Percentiles rank a stretch among this genome's conserved stretches.
Conservation (phyloP, 345 rosid genomes). For the Abelmoschus esculentus region DNA sequence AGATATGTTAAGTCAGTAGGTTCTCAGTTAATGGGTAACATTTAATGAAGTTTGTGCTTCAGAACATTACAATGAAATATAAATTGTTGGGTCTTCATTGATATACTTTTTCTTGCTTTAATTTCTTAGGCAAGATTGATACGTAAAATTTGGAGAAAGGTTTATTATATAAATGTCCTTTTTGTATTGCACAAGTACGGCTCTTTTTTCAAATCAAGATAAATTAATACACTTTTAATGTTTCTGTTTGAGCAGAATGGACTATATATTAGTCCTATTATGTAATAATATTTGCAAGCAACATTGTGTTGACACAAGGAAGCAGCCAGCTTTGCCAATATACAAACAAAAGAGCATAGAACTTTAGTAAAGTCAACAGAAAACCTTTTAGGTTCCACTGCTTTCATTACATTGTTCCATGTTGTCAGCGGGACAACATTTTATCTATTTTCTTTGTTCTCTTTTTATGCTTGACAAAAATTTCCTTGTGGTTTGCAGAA, state of each 20-base stretch:
- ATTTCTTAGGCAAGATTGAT: background rate
- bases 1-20: background rate
- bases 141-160: background rate
- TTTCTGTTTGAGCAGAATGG: background rate
- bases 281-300: background rate
- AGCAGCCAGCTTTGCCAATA: background rate
- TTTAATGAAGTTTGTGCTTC: background rate
- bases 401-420: background rate
- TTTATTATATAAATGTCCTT: background rate
- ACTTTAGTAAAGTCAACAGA: background rate
- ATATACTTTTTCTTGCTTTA: background rate
- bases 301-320: background rate
- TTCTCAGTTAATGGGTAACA: background rate
- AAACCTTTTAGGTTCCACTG: background rate
- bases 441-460: background rate
- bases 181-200: background rate
- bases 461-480: background rate
- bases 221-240: background rate
- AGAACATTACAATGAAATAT: background rate
- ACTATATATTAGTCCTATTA: background rate
- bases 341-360: background rate
- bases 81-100: background rate
- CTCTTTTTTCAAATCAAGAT: background rate
- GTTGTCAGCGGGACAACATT: background rate
- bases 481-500: constrained; percentile 49